Evolutionary conservation across 208 protist genomes (phyloP).

Genomic region (Leishmania amazonensis): DNA sequence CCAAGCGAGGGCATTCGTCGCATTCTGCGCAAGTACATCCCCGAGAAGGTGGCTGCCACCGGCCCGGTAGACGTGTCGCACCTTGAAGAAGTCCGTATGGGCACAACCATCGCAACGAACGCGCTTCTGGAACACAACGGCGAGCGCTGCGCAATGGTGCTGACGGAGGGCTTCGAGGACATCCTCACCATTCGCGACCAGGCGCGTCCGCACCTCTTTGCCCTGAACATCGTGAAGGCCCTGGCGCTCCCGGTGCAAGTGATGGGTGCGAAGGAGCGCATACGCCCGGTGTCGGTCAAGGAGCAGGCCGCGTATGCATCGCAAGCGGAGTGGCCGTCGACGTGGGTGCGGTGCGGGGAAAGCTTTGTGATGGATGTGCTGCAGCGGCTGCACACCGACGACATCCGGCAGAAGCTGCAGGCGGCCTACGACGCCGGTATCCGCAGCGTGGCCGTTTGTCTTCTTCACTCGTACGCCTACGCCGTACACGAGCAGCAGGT

Average conservation of each 20-base stretch:
- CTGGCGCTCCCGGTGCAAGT: conserved; percentile 86
- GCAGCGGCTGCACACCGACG: conserved; percentile 46
- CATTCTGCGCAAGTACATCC: conserved; percentile 68
- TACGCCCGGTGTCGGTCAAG: conserved; percentile 55
- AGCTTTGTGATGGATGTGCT: conserved; percentile 75
- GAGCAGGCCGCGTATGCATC: conserved; percentile 36
- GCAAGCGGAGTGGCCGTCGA: conserved; percentile 36
- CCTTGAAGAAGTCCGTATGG: conserved; percentile 95
- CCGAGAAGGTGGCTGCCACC: conserved; percentile 30
- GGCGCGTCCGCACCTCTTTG: conserved; percentile 93
- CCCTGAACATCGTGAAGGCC: conserved; percentile 90
- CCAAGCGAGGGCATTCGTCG: conserved; percentile 95
- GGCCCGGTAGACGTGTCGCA: conserved; percentile 62
- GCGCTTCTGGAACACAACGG: conserved; percentile 96
- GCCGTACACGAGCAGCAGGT: conserved; percentile 84
- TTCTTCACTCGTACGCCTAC: conserved; percentile 95
- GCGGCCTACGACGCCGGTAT: conserved; percentile 75
- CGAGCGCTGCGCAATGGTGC: conserved; percentile 85
- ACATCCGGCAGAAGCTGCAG: conserved; percentile 48
- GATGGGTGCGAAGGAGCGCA: conserved; percentile 89
- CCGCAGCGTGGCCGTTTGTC: conserved; percentile 86
- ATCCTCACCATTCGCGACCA: conserved; percentile 95
- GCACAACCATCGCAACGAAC: conserved; percentile 97
- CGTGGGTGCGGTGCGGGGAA: conserved; percentile 71
- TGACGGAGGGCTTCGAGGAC: conserved; percentile 94